Evolutionary conservation across 2,329 filamentous ascomycete genomes (phyloP).

Genomic region (Fusarium dlaminii): DNA sequence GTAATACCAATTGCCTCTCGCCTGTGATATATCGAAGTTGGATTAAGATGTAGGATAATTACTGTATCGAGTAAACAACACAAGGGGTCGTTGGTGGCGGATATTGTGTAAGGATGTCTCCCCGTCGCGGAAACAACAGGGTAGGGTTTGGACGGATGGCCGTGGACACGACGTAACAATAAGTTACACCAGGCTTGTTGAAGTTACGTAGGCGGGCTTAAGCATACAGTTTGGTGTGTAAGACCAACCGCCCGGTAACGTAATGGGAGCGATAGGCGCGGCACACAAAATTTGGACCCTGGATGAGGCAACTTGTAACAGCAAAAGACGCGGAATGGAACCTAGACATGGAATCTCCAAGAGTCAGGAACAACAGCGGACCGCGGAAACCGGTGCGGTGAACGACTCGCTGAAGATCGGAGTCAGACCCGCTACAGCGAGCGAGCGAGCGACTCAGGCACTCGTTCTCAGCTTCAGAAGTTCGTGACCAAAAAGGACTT

Average conservation of each 20-base stretch:
- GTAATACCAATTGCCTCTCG: neutral
- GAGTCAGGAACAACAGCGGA: slow-evolving; percentile 11
- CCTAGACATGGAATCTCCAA: neutral
- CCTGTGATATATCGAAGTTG: neutral
- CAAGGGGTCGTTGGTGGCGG: neutral
- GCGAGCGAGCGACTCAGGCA: slow-evolving; percentile 25
- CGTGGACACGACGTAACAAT: neutral
- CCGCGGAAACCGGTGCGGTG: slow-evolving; percentile 16
- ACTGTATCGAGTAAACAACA: slow-evolving; percentile 12
- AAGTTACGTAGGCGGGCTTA: slow-evolving; percentile 9
- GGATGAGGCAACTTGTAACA: slow-evolving; percentile 3
- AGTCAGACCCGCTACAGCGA: slow-evolving; percentile 8
- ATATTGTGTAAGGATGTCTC: slow-evolving; percentile 6
- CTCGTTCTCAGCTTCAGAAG: slow-evolving; percentile 14
- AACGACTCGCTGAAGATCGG: slow-evolving; percentile 14
- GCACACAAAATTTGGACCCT: slow-evolving; percentile 3
- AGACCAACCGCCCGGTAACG: neutral
- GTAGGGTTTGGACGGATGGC: neutral
- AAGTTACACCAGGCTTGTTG: slow-evolving; percentile 6
- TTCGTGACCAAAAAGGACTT: slow-evolving; percentile 22
- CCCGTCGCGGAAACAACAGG: neutral
- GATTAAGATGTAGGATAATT: slow-evolving; percentile 15
- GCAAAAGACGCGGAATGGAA: neutral
- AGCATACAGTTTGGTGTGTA: slow-evolving; percentile 16
- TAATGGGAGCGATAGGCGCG: slow-evolving; percentile 28